Base-by-base conservation (phyloP, 768 basidiomycete species). In the Lyophyllum decastes region DNA sequence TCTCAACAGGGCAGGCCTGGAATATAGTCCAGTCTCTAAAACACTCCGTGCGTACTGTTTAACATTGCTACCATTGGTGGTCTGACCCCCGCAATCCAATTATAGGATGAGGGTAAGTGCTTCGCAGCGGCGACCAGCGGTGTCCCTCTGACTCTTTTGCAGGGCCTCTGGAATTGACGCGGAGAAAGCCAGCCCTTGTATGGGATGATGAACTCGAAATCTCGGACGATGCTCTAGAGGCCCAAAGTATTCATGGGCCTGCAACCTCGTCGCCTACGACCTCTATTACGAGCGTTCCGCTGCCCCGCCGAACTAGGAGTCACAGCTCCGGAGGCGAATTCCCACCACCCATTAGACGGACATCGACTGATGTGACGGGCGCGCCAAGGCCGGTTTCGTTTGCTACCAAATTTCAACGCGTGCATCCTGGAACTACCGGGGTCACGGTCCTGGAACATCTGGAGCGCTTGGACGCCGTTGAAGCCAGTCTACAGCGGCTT, bases 141-240 rank as follows among this genome's bases (percentile, higher is more conserved):
- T 50, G 7, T 41, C 24, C 58, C 38, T 54, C 17, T 61, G 54
- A 30, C 55, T 71, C 50, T 24, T 14, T 38, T 33, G 17, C 58
- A 92, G 92, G 93, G n/a, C 94, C 94, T 3, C 77, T 96, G 61
- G 94, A 96, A 66, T 76, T 96, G 26, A 95, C 94, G 2, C 82
- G 94, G n/a, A 78, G 93, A 52, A 82, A 82, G 55, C 93, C 86
- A 69, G 85, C 89, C 8, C 80, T 92, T 24, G 89, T 96, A 14
- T 92, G 89, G 88, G 89, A 92, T 60, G 94, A 95, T 52, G 89
- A 91, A 63, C 72, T 89, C n/a, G 89, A 92, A 68, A 71, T 92
- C 19, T 71, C 81, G 43, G 88, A 88, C 58, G 87, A 88, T 58
- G 70, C 67, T 38, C 63, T 76, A 43, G 80, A 78, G 49, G 47